Percentiles rank a stretch among this genome's conserved stretches.
phyloP scores from a whole-genome alignment of 441 rosid species.

The Viola pubescens region DNA sequence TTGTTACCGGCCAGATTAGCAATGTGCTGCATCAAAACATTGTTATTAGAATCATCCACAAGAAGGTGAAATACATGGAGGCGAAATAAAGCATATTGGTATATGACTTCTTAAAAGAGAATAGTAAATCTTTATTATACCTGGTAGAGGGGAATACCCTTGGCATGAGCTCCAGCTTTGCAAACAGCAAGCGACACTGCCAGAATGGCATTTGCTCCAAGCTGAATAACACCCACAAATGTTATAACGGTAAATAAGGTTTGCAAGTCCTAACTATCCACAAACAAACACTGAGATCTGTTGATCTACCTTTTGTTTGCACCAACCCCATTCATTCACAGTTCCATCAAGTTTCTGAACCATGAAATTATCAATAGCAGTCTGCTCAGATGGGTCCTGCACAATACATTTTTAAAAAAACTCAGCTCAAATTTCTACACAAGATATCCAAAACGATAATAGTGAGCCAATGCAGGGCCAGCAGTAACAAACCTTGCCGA shows the following conservation, averaged over 20 bases:
- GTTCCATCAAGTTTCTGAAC: slow-evolving; percentile 96
- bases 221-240: slow-evolving; percentile 31
- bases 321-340: slow-evolving; percentile 98
- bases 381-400: slow-evolving; percentile 88
- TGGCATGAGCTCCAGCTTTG: slow-evolving; percentile 89
- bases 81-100: neutral
- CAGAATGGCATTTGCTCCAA: slow-evolving; percentile 93
- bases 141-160: slow-evolving; percentile 84
- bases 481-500: slow-evolving; percentile 59
- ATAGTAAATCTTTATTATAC: slow-evolving; percentile 20
- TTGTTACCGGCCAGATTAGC: slow-evolving; percentile 88
- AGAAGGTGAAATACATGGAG: neutral
- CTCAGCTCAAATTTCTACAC: neutral
- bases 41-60: slow-evolving; percentile 9
- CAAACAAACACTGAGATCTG: neutral
- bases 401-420: neutral
- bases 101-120: no score
- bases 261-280: neutral
- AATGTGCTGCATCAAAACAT: slow-evolving; percentile 59
- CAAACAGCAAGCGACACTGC: slow-evolving; percentile 95
- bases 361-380: slow-evolving; percentile 74
- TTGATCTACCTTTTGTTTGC: slow-evolving; percentile 80
- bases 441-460: neutral
- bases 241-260: no score
- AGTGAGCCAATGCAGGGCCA: no score